Evolutionary conservation across 768 basidiomycete genomes (phyloP).

Genomic region (Calocybe indica): DNA sequence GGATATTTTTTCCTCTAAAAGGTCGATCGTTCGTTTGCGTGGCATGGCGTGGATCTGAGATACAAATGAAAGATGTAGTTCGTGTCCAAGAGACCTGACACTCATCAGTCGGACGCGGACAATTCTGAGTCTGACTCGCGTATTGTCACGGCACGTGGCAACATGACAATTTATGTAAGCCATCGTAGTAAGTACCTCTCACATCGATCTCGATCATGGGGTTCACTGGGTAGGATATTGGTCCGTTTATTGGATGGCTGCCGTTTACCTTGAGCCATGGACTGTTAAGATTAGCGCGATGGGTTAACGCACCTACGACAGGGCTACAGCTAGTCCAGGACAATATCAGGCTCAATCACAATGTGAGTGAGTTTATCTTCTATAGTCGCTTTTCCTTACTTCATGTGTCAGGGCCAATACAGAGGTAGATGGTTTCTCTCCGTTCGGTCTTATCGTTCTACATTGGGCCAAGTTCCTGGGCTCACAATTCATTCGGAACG

Average conservation of each 20-base stretch:
- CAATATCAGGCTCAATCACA: slow-evolving; percentile 67
- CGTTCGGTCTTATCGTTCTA: slow-evolving; percentile 70
- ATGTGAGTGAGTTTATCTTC: slow-evolving; percentile 31
- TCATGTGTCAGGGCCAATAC: slow-evolving; percentile 42
- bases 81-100: too few species aligned
- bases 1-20: too few species aligned
- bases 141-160: too few species aligned
- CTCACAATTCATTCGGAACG: slow-evolving; percentile 51
- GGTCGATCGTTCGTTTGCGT: too few species aligned
- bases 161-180: too few species aligned
- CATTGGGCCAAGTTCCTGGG: slow-evolving; percentile 51
- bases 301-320: slow-evolving; percentile 76
- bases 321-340: slow-evolving; percentile 64
- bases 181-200: too few species aligned
- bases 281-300: slow-evolving; percentile 58
- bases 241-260: slow-evolving; percentile 4
- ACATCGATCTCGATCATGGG: slow-evolving; percentile 47
- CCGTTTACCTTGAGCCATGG: slow-evolving; percentile 4
- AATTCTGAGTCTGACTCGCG: too few species aligned
- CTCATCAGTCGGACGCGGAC: too few species aligned
- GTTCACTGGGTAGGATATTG: slow-evolving; percentile 47
- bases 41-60: too few species aligned
- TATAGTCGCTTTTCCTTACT: not conserved
- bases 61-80: too few species aligned
- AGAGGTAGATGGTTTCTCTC: slow-evolving; percentile 66